Evolutionary conservation across 768 basidiomycete genomes (phyloP), one percentile per base, ranked within the genome.

Genomic region (Amanita muscaria): DNA sequence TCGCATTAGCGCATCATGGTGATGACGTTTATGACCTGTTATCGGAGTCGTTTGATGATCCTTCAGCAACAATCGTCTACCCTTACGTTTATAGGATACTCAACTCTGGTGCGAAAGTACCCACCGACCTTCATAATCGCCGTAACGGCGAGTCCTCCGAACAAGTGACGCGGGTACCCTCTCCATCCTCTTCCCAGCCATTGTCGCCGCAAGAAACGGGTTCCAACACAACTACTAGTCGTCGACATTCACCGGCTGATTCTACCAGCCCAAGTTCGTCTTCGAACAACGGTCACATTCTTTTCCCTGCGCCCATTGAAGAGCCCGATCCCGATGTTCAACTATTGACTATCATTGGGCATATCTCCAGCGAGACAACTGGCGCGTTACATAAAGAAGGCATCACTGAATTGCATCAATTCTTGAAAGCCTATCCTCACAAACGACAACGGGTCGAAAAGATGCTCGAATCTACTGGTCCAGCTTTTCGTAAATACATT

Each of bases 1-100:
- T 29, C 24, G 3, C 35, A 37, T 14, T 42, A 86, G 88, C 83
- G 27, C 83, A 89, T 54, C 83, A 88, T 56, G 88, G 83, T 19
- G 89, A 89, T 48, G 83, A 86, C 42, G 82, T 93, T 0, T 97
- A 97, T 54, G 92, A 97, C 56, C 65, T 93, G 36, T 76, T 99
- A 24, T 86, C 88, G 1, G 77, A 77, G 32, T 83, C 92, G 8
- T 96, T 98, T 55, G 93, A 94, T 52, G 89, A 92, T 59, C 87
- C 91, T n/a, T 93, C 91, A 5, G 89, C 88, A n/a, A 91, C 89
- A 6, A 93, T 93, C 51, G 91, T 94, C 15, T 94, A 94, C 59
- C 89, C 90, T 23, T 96, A 94, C 54, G 90, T 96, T 33, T 91
- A 89, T 60, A 79, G 90, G 25, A 91, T 93, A 46, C 69, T 93